Base-by-base conservation (phyloP, 192 early-diverging fungal species). In the Backusella mclennaniae region DNA sequence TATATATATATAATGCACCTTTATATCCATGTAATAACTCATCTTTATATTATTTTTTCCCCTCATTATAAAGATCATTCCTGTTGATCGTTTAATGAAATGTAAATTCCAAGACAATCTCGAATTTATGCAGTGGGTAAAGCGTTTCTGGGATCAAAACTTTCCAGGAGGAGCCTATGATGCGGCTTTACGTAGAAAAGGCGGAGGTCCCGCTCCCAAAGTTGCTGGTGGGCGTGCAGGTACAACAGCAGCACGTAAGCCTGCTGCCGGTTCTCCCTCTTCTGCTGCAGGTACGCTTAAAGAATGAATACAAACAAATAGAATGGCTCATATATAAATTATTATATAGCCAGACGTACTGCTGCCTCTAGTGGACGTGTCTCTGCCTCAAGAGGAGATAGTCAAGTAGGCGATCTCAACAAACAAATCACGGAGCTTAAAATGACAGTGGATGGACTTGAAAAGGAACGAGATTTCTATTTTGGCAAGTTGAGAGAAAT, bases 31-130 rank as follows among this genome's bases (percentile, higher is more conserved):
- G 15, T 17, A 17, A 6, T 15, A 38, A 31, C 17, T 21, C 35
- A 82, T 49, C 23, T 17, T 23, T 73, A 23, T 73, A 23, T 75
- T 14, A 26, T 33, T 66, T 23, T 26, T 59, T 26, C 23, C 26
- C 19, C 36, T 41, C 39, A 29, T 74, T 67, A 6, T 38, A 17
- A 79, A 94, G 92, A 86, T 86, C 33, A 92, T 99, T 66, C 95
- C 96, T 42, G 95, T 96, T 12, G 92, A 97, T 36, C 86, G 93
- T 12, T 86, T 99, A 68, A 89, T 95, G 81, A 99, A 97, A 83
- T 96, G 96, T 86, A 95, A 94, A 71, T 96, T 99, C 80, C 97
- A 98, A 89, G 98, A 99, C 85, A 99, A 99, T 82, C 89, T 99
- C 71, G 97, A 98, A 89, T 97, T 99, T 80, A 80, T 98, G 80